Evolutionary conservation across 2,329 filamentous ascomycete genomes (phyloP), one percentile per base, ranked within the genome.

Genomic region (Ceratocystis ficicola): DNA sequence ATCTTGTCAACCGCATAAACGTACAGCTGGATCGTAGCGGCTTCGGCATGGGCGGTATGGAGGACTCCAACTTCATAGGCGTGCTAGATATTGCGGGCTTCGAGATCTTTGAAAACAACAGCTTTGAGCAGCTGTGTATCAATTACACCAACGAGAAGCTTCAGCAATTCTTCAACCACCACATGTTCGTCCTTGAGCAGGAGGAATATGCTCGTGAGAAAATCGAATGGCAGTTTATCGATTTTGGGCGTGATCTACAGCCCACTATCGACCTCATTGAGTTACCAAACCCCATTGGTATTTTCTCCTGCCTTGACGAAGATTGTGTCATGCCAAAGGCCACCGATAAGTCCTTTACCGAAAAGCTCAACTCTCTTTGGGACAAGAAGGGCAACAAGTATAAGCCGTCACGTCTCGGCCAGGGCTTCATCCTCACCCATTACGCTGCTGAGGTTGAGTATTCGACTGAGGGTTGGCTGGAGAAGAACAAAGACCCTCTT

Each of bases 81-180:
- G 94, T 99, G 7, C 86, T 99, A 52, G 94, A 99, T 83, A 99
- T 99, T 75, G 95, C 95, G 69, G 94, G 94, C 68, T 99, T 99
- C 75, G 94, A 99, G 73, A 99, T 99, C 67, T 99, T 99, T 71
- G 92, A 99, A 71, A 84, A 90, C 72, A 99, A 99, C 78, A 96
- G 93, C 78, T 99, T 99, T 72, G 94, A 99, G 75, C 94, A 99
- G 75, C 82, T 99, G 5, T 99, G 94, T 79, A 99, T 99, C 81
- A 99, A 99, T 76, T 99, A 99, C 76, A 97, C 95, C 68, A 99
- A 99, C 76, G 94, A 99, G 75, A 99, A 96, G 75, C 84, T 99
- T 5, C 94, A 99, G 73, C 94, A 99, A 71, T 99, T 99, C 75
- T 99, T 99, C 83, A 99, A 99, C 72, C 94, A 99, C 74, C 95